Conservation (phyloP, 257 asterid species). For the Primulina huaijiensis region DNA sequence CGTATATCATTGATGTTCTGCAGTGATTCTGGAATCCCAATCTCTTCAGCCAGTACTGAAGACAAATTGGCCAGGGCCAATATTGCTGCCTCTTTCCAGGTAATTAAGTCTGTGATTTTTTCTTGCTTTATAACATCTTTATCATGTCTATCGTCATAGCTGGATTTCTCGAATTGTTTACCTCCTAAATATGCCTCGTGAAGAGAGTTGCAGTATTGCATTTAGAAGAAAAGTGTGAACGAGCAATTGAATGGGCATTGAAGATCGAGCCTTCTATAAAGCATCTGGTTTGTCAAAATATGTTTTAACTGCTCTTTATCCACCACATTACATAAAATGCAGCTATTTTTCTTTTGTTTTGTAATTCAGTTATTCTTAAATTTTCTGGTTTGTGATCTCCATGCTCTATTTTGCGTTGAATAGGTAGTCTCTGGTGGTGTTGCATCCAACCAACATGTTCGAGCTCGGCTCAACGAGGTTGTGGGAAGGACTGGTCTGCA, state of each 20-base stretch:
- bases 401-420: constrained; percentile 20
- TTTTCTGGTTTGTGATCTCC: constrained; percentile 15
- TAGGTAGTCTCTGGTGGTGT: constrained; percentile 99
- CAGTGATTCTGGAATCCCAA: constrained; percentile 73
- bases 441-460: constrained; percentile 80
- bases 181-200: constrained; percentile 17
- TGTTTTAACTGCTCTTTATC: constrained; percentile 10
- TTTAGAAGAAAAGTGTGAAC: constrained; percentile 82
- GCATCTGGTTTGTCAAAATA: constrained; percentile 53
- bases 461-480: constrained; percentile 61
- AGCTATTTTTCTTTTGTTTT: constrained; percentile 5
- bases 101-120: constrained; percentile 22
- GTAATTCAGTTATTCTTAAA: constrained; percentile 9
- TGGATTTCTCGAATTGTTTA: constrained; percentile 1
- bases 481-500: constrained; percentile 60
- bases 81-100: constrained; percentile 98
- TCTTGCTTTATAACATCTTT: neutral
- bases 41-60: constrained; percentile 63
- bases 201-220: constrained; percentile 92
- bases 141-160: neutral
- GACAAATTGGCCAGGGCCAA: constrained; percentile 86
- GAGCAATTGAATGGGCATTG: constrained; percentile 90
- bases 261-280: constrained; percentile 78
- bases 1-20: neutral
- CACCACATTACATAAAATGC: constrained; percentile 1